Base-by-base conservation (phyloP, 2,329 filamentous ascomycete genomes). In the Exserohilum turcica region DNA sequence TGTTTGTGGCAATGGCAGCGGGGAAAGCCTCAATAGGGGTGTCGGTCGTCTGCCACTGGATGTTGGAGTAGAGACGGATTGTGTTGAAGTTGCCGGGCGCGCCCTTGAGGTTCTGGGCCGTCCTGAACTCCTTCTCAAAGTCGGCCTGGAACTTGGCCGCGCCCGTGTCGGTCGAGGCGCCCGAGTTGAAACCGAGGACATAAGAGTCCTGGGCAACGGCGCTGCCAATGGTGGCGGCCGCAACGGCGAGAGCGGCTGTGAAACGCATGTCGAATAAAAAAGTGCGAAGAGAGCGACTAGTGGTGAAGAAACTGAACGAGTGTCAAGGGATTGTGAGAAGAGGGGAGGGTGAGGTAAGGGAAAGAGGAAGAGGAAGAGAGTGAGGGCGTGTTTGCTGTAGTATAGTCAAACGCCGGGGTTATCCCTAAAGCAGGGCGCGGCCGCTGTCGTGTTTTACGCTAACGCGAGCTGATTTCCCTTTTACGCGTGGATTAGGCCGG, bases 21-120 rank as follows among this genome's bases (percentile, higher is more conserved):
- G 68, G 61, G 54, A 75, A 69, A 6, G 73, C 73, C 37, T 82
- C 79, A 68, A 88, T 91, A 62, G 85, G 84, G 15, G 81, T 80
- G 74, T 81, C 85, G 56, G 82, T 74, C 4, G 87, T 86, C 59
- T 84, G 84, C 27, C 75, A 82, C 81, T 91, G 88, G 45, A 88
- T 79, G 80, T 85, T 90, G 64, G 88, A 90, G 77, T 88, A 91
- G 24, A 91, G 80, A 56, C 88, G 85, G 43, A 86, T 87, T 53
- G 84, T 86, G 65, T 78, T 87, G 79, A 89, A 91, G 45, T 84
- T 84, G 18, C 80, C 77, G 32, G 87, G 77, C 33, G 87, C 84
- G 44, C 86, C 86, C 28, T 80, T 76, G 7, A 92, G 84, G 46
- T 77, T 78, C 62, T 85, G 80, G 10, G 88, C 87, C 1, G 81